Conservation (phyloP, 2,329 filamentous ascomycete genomes). For the Ophiostoma sp. region DNA sequence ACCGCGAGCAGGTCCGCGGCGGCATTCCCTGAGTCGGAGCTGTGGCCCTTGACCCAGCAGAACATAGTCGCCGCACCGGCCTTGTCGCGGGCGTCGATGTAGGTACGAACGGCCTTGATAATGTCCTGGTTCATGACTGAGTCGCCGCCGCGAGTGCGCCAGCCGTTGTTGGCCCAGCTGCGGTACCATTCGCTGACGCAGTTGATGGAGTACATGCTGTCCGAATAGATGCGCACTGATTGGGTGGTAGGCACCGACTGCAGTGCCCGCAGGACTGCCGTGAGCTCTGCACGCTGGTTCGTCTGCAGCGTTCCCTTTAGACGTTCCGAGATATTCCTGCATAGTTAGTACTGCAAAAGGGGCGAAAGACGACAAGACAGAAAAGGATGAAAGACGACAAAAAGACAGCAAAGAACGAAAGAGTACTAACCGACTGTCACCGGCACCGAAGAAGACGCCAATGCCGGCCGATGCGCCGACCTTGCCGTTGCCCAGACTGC, state of each 20-base stretch:
- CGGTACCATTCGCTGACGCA: constrained; percentile 80
- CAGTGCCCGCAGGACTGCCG: constrained; percentile 76
- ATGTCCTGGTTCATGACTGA: constrained; percentile 83
- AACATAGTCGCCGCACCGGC: constrained; percentile 62
- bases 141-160: constrained; percentile 62
- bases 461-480: constrained; percentile 52
- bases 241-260: constrained; percentile 65
- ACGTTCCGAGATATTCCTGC: constrained; percentile 65
- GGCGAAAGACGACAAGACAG: not conserved
- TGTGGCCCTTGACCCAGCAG: constrained; percentile 87
- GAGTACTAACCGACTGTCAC: constrained; percentile 48
- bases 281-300: constrained; percentile 93
- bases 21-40: constrained; percentile 64
- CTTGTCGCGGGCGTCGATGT: constrained; percentile 63
- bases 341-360: not conserved
- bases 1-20: constrained; percentile 76
- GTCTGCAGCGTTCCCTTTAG: constrained; percentile 72
- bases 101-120: constrained; percentile 63
- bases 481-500: constrained; percentile 53
- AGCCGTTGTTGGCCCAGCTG: constrained; percentile 69
- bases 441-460: constrained; percentile 57
- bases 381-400: not conserved
- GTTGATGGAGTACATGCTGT: constrained; percentile 85
- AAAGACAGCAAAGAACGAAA: not conserved
- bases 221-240: constrained; percentile 72